A percentile compares a stretch with the other conserved stretches of the same genome.
These are phyloP conservation scores for Inosperma sp. DNA, from an alignment of 768 basidiomycete genomes.

Conservation along the genomic window DNA sequence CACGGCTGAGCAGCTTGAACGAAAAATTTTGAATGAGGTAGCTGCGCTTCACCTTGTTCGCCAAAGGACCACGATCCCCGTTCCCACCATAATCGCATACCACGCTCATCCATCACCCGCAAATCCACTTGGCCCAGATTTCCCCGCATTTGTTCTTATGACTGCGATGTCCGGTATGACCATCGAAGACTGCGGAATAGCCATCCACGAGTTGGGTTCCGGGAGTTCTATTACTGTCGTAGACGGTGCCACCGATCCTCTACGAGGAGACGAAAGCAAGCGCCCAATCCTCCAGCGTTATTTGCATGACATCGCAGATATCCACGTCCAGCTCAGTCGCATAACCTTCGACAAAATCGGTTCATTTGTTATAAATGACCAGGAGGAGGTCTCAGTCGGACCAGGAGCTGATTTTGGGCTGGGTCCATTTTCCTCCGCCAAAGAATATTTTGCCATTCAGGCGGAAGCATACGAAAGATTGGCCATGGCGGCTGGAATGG, in stretches of 20 bases:
- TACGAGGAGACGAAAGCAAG: conserved; percentile 33
- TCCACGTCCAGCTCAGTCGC: conserved; percentile 37
- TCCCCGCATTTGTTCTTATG: conserved; percentile 42
- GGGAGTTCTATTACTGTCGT: conserved; percentile 16
- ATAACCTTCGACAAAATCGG: conserved; percentile 39
- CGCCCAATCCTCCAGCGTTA: conserved; percentile 35
- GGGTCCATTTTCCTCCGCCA: conserved; percentile 37
- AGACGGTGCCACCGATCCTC: conserved; percentile 24
- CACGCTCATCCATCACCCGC: conserved; percentile 31
- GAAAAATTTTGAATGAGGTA: conserved; percentile 42
- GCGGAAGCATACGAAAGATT: conserved; percentile 39
- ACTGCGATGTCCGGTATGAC: conserved; percentile 37
- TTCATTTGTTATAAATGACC: conserved; percentile 33
- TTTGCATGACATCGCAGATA: conserved; percentile 38
- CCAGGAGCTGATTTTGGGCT: conserved; percentile 41
- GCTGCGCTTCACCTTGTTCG: conserved; percentile 40
- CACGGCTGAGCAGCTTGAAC: conserved; percentile 39
- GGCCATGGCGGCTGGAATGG: conserved; percentile 31
- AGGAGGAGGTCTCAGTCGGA: conserved; percentile 34
- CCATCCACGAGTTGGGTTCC: conserved; percentile 30
- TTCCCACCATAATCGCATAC: conserved; percentile 36
- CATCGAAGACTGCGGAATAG: conserved; percentile 40
- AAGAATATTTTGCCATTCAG: conserved; percentile 37
- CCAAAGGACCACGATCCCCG: conserved; percentile 38
- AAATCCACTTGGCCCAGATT: conserved; percentile 35